Conservation (phyloP, 192 early-diverging fungal genomes). For the Coemansia sp. region DNA sequence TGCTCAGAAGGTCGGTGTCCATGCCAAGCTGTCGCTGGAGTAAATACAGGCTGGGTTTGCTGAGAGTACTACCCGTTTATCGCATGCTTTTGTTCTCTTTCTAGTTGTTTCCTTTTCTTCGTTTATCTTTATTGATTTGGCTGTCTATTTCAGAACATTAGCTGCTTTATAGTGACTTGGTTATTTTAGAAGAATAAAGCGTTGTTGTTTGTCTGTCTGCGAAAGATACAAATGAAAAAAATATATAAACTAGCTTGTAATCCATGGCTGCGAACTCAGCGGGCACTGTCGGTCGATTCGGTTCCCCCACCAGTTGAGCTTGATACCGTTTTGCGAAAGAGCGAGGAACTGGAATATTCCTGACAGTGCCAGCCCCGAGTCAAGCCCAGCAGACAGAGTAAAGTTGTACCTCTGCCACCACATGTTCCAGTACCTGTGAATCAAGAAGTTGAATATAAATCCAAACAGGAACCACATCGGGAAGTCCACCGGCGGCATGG, state of each 20-base stretch:
- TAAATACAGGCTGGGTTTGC: slow-evolving; percentile 10
- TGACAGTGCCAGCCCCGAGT: slow-evolving; percentile 57
- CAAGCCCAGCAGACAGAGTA: slow-evolving; percentile 60
- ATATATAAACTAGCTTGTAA: slow-evolving; percentile 1
- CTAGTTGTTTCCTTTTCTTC: not conserved
- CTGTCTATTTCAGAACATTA: no score
- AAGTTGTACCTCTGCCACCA: slow-evolving; percentile 68
- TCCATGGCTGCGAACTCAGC: slow-evolving; percentile 46
- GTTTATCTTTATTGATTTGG: not conserved
- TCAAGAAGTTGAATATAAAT: slow-evolving; percentile 69
- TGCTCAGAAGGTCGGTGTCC: slow-evolving; percentile 48
- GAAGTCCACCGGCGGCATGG: slow-evolving; percentile 58
- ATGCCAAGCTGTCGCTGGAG: slow-evolving; percentile 51
- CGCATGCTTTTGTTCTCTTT: not conserved
- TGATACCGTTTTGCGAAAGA: slow-evolving; percentile 46
- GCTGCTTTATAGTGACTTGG: not conserved
- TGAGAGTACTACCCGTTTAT: not conserved
- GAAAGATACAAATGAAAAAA: slow-evolving; percentile 4
- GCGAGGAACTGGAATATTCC: slow-evolving; percentile 54
- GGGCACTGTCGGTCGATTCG: slow-evolving; percentile 46
- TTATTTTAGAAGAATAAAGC: slow-evolving; percentile 1
- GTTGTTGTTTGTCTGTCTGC: not conserved
- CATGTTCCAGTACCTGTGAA: slow-evolving; percentile 61
- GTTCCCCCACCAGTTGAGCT: slow-evolving; percentile 57
- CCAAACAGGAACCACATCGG: slow-evolving; percentile 59